phyloP scores from a whole-genome alignment of 2,329 filamentous ascomycete genomes.

The Aspergillus candidus region DNA sequence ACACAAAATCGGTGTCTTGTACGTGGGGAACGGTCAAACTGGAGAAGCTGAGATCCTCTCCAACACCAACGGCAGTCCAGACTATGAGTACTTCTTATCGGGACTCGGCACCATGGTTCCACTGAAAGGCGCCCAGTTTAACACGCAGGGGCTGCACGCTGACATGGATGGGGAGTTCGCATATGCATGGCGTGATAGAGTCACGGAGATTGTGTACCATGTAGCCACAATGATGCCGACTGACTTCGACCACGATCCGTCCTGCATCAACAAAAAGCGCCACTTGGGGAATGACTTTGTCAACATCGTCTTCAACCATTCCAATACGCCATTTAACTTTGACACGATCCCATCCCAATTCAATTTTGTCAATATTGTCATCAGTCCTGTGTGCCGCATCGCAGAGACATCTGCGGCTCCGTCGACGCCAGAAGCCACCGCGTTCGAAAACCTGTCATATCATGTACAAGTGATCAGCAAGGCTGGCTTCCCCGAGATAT shows the following conservation, averaged over 20 bases:
- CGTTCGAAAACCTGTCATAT: conserved; percentile 58
- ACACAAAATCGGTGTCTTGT: conserved; percentile 92
- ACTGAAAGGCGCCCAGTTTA: conserved; percentile 78
- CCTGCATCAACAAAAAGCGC: conserved; percentile 77
- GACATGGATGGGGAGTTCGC: conserved; percentile 81
- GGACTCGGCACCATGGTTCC: conserved; percentile 75
- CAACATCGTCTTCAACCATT: conserved; percentile 97
- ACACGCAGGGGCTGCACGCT: conserved; percentile 84
- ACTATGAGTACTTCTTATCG: conserved; percentile 80
- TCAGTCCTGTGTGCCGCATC: conserved; percentile 63
- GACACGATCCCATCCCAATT: conserved; percentile 91
- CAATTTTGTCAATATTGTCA: conserved; percentile 95
- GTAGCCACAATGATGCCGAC: conserved; percentile 98
- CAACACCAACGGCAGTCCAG: conserved; percentile 78
- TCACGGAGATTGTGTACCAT: conserved; percentile 93
- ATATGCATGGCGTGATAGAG: conserved; percentile 89
- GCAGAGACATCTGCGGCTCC: conserved; percentile 33
- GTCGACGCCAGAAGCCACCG: conserved; percentile 20
- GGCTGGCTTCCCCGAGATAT: conserved; percentile 84
- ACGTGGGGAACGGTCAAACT: conserved; percentile 81
- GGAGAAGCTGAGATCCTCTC: conserved; percentile 76
- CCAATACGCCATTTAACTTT: conserved; percentile 80
- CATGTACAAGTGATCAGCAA: conserved; percentile 85
- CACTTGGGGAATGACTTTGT: conserved; percentile 98
- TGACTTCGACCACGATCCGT: conserved; percentile 66